Conservation (phyloP, 176 grass and related monocot genomes). For the Tillandsia fasciculata region DNA sequence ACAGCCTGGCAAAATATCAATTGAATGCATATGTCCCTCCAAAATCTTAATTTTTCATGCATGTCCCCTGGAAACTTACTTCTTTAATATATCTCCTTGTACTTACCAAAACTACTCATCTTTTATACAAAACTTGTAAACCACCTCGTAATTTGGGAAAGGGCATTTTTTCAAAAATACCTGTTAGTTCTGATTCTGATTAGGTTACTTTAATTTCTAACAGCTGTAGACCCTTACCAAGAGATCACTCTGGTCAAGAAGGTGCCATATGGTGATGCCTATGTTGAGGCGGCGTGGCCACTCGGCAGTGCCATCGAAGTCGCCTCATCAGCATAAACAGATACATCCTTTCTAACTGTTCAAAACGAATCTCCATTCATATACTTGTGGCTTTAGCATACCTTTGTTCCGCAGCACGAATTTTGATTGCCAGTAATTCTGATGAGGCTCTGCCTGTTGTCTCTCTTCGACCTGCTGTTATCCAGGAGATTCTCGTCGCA, state of each 20-base stretch:
- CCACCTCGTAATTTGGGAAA: no score
- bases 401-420: background rate
- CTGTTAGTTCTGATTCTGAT: background rate
- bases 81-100: background rate
- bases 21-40: no score
- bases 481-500: background rate
- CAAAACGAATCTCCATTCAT: background rate
- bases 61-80: background rate
- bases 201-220: background rate
- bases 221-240: slow-evolving; percentile 7
- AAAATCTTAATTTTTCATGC: no score
- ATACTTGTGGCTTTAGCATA: background rate
- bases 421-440: background rate
- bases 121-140: no score
- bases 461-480: background rate
- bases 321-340: slow-evolving; percentile 2
- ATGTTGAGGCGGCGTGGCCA: slow-evolving; percentile 17
- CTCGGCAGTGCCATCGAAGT: slow-evolving; percentile 21
- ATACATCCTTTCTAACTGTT: background rate
- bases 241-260: slow-evolving; percentile 18
- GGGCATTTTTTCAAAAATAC: no score
- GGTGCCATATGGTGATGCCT: slow-evolving; percentile 14
- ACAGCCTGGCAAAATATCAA: no score
- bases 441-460: background rate
- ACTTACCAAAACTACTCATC: background rate